Evolutionary conservation across 1,139 yeast genomes (phyloP).

Genomic region (Torulaspora pretoriensis): DNA sequence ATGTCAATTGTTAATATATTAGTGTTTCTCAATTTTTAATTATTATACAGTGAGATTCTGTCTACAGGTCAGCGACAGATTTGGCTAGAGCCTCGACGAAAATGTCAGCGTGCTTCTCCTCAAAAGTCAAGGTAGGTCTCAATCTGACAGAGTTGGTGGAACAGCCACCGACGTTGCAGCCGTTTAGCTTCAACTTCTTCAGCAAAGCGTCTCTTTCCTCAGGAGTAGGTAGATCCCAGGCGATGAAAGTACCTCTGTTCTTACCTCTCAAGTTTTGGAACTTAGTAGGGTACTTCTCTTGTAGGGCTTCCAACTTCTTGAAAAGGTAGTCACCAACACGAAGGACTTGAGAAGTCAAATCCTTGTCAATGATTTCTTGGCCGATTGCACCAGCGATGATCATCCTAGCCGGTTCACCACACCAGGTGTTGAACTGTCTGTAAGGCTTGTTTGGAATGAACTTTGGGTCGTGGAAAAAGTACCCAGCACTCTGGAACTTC

Average conservation of each 20-base stretch:
- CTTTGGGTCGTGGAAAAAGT: slow-evolving; percentile 61
- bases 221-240: slow-evolving; percentile 58
- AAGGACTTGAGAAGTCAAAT: slow-evolving; percentile 49
- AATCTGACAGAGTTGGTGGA: slow-evolving; percentile 61
- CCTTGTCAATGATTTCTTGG: slow-evolving; percentile 51
- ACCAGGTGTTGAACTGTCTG: slow-evolving; percentile 82
- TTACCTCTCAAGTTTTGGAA: slow-evolving; percentile 61
- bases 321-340: slow-evolving; percentile 60
- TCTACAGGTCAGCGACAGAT: slow-evolving; percentile 22
- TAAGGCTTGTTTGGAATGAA: slow-evolving; percentile 61
- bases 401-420: slow-evolving; percentile 74
- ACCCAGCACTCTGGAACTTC: slow-evolving; percentile 77
- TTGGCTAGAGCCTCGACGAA: slow-evolving; percentile 47
- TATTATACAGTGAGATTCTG: not conserved
- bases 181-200: slow-evolving; percentile 47
- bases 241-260: slow-evolving; percentile 65
- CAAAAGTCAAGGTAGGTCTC: slow-evolving; percentile 68
- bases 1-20: not conserved
- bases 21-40: not conserved
- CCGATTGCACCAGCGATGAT: slow-evolving; percentile 60
- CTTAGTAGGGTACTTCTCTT: slow-evolving; percentile 44
- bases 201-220: slow-evolving; percentile 51
- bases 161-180: slow-evolving; percentile 72
- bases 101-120: slow-evolving; percentile 61
- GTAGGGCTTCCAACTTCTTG: slow-evolving; percentile 43